Conservation (phyloP, 805 yeast species). For the Komagataella pseudopastoris region DNA sequence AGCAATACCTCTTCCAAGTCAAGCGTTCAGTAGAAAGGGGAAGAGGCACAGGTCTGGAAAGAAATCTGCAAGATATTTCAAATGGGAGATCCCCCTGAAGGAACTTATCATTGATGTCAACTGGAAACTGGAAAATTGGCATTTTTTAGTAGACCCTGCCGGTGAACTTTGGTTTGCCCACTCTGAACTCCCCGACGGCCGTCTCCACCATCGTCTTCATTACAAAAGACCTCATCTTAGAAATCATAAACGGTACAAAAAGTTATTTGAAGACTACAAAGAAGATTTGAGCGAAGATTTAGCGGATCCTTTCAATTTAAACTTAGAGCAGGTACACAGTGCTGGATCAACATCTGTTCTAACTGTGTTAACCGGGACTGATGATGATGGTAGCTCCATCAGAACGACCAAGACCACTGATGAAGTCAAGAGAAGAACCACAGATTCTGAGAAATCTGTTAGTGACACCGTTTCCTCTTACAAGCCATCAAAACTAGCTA, state of each 20-base stretch:
- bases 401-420: not conserved
- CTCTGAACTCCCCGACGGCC: not conserved
- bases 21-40: constrained; percentile 35
- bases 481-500: not conserved
- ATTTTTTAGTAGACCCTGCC: constrained; percentile 27
- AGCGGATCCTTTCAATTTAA: not conserved
- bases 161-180: constrained; percentile 42
- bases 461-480: not conserved
- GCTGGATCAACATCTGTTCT: not conserved
- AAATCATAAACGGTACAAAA: not conserved
- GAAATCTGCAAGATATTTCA: constrained; percentile 9
- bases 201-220: not conserved
- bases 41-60: constrained; percentile 19
- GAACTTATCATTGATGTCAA: constrained; percentile 43
- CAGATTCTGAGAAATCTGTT: not conserved
- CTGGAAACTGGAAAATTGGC: constrained; percentile 47
- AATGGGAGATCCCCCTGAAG: constrained; percentile 53
- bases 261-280: not conserved
- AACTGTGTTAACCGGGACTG: not conserved
- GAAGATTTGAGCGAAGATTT: not conserved
- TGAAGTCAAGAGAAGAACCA: not conserved
- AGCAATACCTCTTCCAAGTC: constrained; percentile 48
- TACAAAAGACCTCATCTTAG: not conserved
- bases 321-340: not conserved
- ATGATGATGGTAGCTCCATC: not conserved